Conservation (phyloP, 202 grass and related monocot species). For the Cymbopogon flexuosus region DNA sequence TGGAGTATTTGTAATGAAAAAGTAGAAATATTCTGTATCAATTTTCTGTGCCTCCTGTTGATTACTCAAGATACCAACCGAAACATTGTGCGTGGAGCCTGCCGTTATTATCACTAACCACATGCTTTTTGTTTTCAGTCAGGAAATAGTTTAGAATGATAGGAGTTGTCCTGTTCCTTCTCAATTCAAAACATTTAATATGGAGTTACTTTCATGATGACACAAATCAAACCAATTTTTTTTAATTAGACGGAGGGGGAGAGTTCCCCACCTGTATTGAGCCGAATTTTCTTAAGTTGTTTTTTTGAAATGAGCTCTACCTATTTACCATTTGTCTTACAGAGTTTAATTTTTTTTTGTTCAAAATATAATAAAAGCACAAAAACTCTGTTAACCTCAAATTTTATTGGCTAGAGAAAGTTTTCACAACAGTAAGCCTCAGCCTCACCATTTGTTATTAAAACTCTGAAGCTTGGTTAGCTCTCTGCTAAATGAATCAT, state of each 20-base stretch:
- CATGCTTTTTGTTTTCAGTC: not conserved
- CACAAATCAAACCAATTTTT: not conserved
- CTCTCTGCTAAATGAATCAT: not conserved
- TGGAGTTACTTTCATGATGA: not conserved
- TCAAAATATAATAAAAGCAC: not conserved
- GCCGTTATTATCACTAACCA: not conserved
- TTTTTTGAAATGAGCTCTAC: not conserved
- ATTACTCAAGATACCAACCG: not conserved
- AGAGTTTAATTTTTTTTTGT: not conserved
- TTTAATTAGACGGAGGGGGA: too few species aligned
- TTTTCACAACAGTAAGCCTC: not conserved
- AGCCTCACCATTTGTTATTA: not conserved
- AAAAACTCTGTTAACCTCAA: not conserved
- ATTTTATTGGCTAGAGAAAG: not conserved
- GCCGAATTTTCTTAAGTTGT: not conserved
- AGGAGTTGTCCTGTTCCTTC: not conserved
- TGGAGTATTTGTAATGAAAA: not conserved
- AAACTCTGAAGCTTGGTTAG: not conserved
- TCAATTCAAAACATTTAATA: not conserved
- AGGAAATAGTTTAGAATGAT: conserved; percentile 2
- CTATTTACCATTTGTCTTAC: not conserved
- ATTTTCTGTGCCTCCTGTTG: not conserved
- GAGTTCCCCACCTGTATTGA: too few species aligned
- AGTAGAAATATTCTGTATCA: not conserved
- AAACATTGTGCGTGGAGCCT: not conserved